These are phyloP conservation scores for Pisolithus orientalis DNA, from an alignment of 768 basidiomycete genomes.

Conservation along the genomic window DNA sequence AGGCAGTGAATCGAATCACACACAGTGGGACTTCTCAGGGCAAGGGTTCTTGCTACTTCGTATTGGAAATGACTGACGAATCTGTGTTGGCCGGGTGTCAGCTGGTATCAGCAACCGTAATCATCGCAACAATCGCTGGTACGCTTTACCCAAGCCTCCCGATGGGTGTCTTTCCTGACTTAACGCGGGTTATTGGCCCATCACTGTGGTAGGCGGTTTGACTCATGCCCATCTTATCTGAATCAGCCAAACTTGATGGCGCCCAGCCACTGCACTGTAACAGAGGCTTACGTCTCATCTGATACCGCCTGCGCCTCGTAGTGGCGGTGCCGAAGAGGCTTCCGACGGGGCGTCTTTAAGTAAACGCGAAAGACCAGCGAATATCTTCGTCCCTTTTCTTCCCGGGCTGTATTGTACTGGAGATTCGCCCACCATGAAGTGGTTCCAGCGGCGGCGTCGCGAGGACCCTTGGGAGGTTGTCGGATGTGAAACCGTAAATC, in stretches of 20 bases:
- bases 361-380: conserved; percentile 1
- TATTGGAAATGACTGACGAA: no score
- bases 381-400: conserved; percentile 7
- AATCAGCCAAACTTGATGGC: neutral
- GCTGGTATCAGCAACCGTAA: no score
- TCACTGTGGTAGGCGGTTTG: neutral
- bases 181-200: neutral
- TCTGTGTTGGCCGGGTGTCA: no score
- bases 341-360: neutral
- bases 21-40: no score
- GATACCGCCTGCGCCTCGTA: neutral
- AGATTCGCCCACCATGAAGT: conserved; percentile 19
- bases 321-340: neutral
- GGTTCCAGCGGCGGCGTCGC: conserved; percentile 46
- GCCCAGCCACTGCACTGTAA: neutral
- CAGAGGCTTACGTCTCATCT: neutral
- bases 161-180: neutral
- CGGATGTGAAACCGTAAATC: conserved; percentile 55
- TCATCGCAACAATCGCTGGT: no score
- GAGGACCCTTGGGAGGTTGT: conserved; percentile 77
- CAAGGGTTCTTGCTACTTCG: no score
- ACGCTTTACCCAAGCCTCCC: no score
- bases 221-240: neutral
- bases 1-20: no score
- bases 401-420: conserved; percentile 12